Percentiles rank a stretch among this genome's conserved stretches.
These are phyloP conservation scores for Macrophomina pseudophaseolina DNA, from an alignment of 2,329 filamentous ascomycete species.

Conservation along the genomic window DNA sequence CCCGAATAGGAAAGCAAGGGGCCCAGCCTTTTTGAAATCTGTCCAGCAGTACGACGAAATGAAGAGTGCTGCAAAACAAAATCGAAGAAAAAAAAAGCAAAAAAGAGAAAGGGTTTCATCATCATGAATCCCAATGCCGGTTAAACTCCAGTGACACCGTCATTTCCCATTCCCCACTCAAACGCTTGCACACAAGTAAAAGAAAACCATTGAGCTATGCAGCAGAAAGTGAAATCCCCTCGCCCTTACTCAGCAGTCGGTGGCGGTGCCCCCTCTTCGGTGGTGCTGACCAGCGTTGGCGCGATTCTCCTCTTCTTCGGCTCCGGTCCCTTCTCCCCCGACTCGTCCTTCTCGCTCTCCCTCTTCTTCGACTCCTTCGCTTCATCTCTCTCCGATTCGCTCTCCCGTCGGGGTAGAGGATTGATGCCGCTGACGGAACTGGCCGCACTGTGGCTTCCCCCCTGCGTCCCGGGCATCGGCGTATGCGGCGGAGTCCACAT, in stretches of 20 bases:
- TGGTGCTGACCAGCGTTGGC: conserved; percentile 22
- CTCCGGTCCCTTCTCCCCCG: conserved; percentile 35
- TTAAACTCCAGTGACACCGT: conserved; percentile 15
- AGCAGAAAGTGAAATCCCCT: no score
- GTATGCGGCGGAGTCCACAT: conserved; percentile 92
- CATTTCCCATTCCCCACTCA: neutral
- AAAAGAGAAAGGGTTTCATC: neutral
- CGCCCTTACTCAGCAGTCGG: neutral
- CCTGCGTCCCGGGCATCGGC: conserved; percentile 56
- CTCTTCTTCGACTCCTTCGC: conserved; percentile 22
- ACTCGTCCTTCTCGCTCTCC: conserved; percentile 42
- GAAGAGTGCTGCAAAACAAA: neutral
- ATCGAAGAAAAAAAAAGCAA: neutral
- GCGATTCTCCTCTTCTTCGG: conserved; percentile 25
- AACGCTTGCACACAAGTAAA: conserved; percentile 2
- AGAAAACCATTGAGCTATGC: neutral
- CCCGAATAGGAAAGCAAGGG: neutral
- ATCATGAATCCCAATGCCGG: conserved; percentile 16
- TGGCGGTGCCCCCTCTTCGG: neutral
- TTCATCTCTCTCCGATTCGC: conserved; percentile 37
- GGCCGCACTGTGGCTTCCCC: conserved; percentile 51
- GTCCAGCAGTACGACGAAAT: neutral
- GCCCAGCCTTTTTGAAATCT: conserved; percentile 2
- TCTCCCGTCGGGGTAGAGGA: conserved; percentile 41
- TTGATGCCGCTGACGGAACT: conserved; percentile 59